Base-by-base conservation (phyloP, 371 early-diverging fungal genomes). In the Mucor racemosus region DNA sequence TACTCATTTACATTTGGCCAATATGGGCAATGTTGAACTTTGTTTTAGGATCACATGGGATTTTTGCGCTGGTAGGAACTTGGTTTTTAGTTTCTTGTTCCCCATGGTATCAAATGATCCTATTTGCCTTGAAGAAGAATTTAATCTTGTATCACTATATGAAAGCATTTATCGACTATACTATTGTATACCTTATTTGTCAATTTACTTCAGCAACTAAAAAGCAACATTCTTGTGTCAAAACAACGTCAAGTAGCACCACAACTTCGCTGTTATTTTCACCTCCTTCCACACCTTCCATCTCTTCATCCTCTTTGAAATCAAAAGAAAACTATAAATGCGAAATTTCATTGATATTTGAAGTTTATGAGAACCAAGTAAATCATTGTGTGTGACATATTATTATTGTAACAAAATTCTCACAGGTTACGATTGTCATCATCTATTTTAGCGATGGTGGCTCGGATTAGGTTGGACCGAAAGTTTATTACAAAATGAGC, bases 341-440 rank as follows among this genome's bases (percentile, higher is more conserved):
- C 34, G 35, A 35, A 35, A 33, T 35, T 35, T 1, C 56, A 8
- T 17, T 34, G 56, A 7, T 55, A 17, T 55, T 55, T n/a, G 56
- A 55, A 55, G 35, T 55, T 33, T 55, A 35, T 34, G 35, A 55
- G 21, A 55, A 55, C 17, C 35, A 55, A 55, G 56, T 35, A 15
- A 55, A 7, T 21, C 35, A 35, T 35, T 35, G 35, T n/a, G 17
- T 34, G 15, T 21, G 35, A 35, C 35, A 55, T 3, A 38, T 38
- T 3, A 38, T 38, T 38, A 4, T 4, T 38, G 26, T 26, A 1
- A 26, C 26, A 33, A 21, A 55, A 55, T 55, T 55, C 56, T 35
- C 56, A 55, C 56, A 55, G 14, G 6, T 44, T 26, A 8, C 5
- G 1, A 8, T 44, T 44, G n/a, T n/a, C 13, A 38, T 38, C 38